phyloP scores from a whole-genome alignment of 768 basidiomycete species.

The Lyophyllum atratum region DNA sequence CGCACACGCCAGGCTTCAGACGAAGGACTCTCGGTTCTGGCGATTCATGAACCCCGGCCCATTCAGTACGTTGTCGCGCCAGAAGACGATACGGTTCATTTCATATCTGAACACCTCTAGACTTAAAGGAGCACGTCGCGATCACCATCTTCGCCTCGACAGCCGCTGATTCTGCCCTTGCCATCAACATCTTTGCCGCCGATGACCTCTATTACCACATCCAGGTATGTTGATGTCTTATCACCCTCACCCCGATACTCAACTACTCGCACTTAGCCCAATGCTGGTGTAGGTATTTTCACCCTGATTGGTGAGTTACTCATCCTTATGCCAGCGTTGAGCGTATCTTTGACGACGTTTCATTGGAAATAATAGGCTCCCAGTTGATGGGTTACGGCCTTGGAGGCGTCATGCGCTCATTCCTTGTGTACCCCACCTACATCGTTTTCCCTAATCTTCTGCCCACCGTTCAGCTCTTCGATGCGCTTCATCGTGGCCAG shows the following conservation, averaged over 20 bases:
- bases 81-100: too few relatives aligned
- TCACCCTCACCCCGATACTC: too few relatives aligned
- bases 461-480: constrained; percentile 43
- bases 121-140: constrained; percentile 59
- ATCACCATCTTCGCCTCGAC: constrained; percentile 66
- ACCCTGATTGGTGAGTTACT: constrained; percentile 13
- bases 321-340: too few relatives aligned
- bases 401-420: constrained; percentile 34
- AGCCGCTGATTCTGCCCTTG: constrained; percentile 56
- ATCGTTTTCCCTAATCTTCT: constrained; percentile 43
- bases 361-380: constrained; percentile 1
- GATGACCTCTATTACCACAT: constrained; percentile 49
- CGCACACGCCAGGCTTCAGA: constrained; percentile 26
- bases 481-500: constrained; percentile 44
- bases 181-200: constrained; percentile 62
- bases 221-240: constrained; percentile 2
- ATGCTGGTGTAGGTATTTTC: constrained; percentile 13
- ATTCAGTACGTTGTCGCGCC: constrained; percentile 42
- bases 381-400: constrained; percentile 28
- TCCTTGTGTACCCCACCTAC: constrained; percentile 52
- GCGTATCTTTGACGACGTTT: neutral
- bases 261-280: neutral
- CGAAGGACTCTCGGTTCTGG: constrained; percentile 42
- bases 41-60: constrained; percentile 63
- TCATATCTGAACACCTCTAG: constrained; percentile 19